phyloP scores from a whole-genome alignment of 148 eudicot species.

The Suaeda aralocaspica region DNA sequence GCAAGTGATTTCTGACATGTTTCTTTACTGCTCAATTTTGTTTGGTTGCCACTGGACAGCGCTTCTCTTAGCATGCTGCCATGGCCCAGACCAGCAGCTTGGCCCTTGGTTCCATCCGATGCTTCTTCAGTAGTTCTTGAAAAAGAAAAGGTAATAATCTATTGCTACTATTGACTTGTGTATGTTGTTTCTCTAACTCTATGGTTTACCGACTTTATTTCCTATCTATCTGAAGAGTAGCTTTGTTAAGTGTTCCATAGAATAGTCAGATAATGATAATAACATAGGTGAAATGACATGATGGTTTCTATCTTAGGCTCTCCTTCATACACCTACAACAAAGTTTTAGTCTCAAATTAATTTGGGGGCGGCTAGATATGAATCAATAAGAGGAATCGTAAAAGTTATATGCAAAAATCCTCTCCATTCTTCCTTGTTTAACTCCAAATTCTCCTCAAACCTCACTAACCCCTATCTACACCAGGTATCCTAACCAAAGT shows the following conservation, averaged over 20 bases:
- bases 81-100: conserved; percentile 93
- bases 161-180: conserved; percentile 3
- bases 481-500: no score
- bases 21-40: background rate
- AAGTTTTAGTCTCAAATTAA: no score
- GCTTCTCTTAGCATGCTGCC: conserved; percentile 93
- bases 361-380: no score
- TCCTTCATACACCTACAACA: no score
- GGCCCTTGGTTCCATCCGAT: conserved; percentile 90
- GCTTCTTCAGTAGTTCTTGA: conserved; percentile 75
- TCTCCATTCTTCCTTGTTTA: no score
- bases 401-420: no score
- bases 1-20: conserved; percentile 3
- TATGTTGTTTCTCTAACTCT: background rate
- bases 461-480: no score
- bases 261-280: no score
- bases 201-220: background rate
- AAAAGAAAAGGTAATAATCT: conserved; percentile 70
- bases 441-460: no score
- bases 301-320: background rate
- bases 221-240: background rate
- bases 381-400: no score
- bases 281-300: background rate
- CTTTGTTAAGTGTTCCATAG: no score
- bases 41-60: conserved; percentile 38